Percentiles rank a stretch among this genome's conserved stretches.
Conservation (phyloP, 345 rosid species). For the Eucalyptus albens region DNA sequence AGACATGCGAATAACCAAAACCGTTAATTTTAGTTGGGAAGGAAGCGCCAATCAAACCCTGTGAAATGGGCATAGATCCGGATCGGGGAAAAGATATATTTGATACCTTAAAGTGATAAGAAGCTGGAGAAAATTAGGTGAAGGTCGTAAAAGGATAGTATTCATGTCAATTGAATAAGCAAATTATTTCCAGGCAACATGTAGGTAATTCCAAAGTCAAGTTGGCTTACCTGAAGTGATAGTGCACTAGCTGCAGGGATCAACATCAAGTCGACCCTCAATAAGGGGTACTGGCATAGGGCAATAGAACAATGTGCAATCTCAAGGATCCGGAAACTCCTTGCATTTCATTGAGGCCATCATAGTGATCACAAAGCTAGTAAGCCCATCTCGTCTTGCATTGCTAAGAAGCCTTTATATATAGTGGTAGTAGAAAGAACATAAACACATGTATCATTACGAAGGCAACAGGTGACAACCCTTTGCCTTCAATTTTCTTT, state of each 20-base stretch:
- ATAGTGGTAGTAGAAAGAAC: neutral
- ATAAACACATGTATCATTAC: too few relatives aligned
- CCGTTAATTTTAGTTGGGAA: too few relatives aligned
- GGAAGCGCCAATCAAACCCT: too few relatives aligned
- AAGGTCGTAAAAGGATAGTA: neutral
- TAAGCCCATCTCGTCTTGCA: neutral
- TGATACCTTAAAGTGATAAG: neutral
- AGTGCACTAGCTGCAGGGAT: fast-evolving
- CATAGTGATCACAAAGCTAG: neutral
- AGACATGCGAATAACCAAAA: too few relatives aligned
- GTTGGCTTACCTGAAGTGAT: neutral
- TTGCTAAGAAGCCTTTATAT: neutral
- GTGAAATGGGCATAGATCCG: too few relatives aligned
- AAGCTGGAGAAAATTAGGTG: neutral
- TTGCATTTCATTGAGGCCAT: neutral
- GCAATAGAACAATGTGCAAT: neutral
- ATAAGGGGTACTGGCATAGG: neutral
- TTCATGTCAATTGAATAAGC: neutral
- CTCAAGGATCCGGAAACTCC: neutral
- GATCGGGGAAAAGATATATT: neutral
- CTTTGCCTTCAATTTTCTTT: constrained; percentile 57
- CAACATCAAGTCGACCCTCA: neutral
- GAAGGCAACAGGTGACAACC: constrained; percentile 8
- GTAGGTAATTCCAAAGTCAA: neutral
- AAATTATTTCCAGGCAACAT: neutral